A percentile compares a stretch with the other conserved stretches of the same genome.
These are phyloP conservation scores for Lithospermum erythrorhizon DNA, from an alignment of 257 asterid genomes.

Conservation along the genomic window DNA sequence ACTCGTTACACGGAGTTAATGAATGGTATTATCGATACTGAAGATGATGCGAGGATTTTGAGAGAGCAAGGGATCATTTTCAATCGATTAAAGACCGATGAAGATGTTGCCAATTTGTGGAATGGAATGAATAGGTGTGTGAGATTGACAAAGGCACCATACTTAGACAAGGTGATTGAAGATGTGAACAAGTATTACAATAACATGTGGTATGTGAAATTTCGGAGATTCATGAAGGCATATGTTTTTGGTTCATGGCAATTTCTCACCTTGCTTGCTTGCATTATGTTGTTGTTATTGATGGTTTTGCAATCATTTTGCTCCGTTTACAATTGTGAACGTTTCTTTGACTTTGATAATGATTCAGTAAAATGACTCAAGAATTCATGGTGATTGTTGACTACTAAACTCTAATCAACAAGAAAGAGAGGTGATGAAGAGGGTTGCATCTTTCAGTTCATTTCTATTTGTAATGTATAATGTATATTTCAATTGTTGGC, in stretches of 20 bases:
- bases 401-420: neutral
- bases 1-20: constrained; percentile 26
- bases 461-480: too few relatives aligned
- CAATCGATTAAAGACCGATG: constrained; percentile 26
- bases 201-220: constrained; percentile 14
- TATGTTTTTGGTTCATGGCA: constrained; percentile 27
- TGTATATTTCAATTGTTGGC: too few relatives aligned
- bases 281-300: constrained; percentile 14
- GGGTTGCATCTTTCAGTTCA: too few relatives aligned
- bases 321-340: constrained; percentile 17
- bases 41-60: constrained; percentile 21
- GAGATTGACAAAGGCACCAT: constrained; percentile 22
- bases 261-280: constrained; percentile 15
- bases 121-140: constrained; percentile 30
- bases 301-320: constrained; percentile 25
- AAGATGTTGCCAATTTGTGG: constrained; percentile 23
- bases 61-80: constrained; percentile 22
- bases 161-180: constrained; percentile 22
- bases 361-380: neutral
- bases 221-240: constrained; percentile 6
- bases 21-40: constrained; percentile 30
- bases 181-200: constrained; percentile 25
- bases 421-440: too few relatives aligned
- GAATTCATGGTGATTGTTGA: neutral
- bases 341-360: neutral